Conservation (phyloP, 163 green algal genomes). For the Chlorella variabilis region DNA sequence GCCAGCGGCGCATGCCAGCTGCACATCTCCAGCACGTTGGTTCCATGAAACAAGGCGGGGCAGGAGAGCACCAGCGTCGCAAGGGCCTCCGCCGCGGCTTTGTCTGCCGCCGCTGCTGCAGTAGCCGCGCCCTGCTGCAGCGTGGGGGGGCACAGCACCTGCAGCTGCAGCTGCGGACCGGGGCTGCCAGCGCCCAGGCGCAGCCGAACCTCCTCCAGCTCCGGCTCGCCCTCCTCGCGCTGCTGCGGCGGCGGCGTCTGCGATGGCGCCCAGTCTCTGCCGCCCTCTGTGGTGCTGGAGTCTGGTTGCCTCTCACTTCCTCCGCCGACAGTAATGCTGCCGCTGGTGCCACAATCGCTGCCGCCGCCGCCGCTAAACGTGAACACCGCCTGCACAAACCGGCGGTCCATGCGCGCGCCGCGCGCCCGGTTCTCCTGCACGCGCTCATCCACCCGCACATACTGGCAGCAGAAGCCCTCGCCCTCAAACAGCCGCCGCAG, state of each 20-base stretch:
- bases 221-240: background rate
- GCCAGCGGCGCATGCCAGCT: slow-evolving; percentile 39
- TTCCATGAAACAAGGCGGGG: slow-evolving; percentile 1
- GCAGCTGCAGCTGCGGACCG: background rate
- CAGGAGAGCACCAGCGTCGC: slow-evolving; percentile 39
- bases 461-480: slow-evolving; percentile 65
- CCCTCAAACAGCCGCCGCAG: slow-evolving; percentile 67
- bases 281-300: background rate
- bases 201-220: background rate
- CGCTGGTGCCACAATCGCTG: background rate
- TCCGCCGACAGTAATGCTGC: too few species aligned
- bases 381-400: slow-evolving; percentile 73
- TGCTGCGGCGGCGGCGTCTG: background rate
- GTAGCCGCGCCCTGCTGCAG: too few species aligned
- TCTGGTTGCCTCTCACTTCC: too few species aligned
- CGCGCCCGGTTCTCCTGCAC: slow-evolving; percentile 63
- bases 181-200: background rate
- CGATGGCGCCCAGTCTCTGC: background rate
- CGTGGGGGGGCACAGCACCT: background rate
- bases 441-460: slow-evolving; percentile 41
- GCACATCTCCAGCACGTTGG: slow-evolving; percentile 49
- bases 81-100: slow-evolving; percentile 11
- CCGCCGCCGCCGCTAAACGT: background rate
- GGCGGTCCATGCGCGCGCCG: slow-evolving; percentile 61
- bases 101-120: background rate